Percentiles rank a stretch among this genome's conserved stretches.
Conservation (phyloP, 2,329 filamentous ascomycete species). For the Berkeleyomyces basicola region DNA sequence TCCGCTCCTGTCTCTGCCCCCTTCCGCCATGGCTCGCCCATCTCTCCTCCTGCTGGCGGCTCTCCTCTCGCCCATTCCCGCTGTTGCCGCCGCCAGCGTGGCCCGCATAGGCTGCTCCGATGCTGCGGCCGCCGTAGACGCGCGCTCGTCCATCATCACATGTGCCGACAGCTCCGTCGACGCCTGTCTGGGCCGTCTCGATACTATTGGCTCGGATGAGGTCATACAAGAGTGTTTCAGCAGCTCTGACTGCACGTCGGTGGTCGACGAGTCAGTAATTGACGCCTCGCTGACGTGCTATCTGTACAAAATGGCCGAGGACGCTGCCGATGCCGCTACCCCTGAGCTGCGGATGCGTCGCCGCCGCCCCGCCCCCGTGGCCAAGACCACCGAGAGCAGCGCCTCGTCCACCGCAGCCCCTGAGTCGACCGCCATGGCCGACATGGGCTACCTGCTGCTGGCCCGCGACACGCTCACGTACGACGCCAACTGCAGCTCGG, state of each 20-base stretch:
- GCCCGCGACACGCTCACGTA: conserved; percentile 6
- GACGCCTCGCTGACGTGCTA: conserved; percentile 20
- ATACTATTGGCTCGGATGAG: conserved; percentile 18
- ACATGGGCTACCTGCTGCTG: conserved; percentile 14
- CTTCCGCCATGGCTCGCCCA: conserved; percentile 12
- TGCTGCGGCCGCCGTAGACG: conserved; percentile 19
- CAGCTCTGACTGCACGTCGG: conserved; percentile 21
- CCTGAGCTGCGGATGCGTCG: conserved; percentile 11
- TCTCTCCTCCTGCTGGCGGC: conserved; percentile 6
- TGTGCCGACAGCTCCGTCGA: conserved; percentile 25
- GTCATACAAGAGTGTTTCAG: conserved; percentile 26
- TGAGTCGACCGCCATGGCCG: conserved; percentile 11
- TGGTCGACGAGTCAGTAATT: conserved; percentile 18
- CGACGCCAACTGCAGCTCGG: conserved; percentile 11
- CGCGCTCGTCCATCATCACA: conserved; percentile 24
- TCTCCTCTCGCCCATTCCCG: conserved; percentile 21
- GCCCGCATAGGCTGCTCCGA: conserved; percentile 19
- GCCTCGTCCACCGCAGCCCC: neutral
- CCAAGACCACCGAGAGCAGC: conserved; percentile 4
- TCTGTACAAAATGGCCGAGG: conserved; percentile 20
- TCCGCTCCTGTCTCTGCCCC: neutral
- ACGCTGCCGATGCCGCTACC: neutral
- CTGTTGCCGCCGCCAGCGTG: conserved; percentile 21
- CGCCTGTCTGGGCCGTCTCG: conserved; percentile 27
- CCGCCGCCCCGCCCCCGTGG: conserved; percentile 6